Percentiles rank a stretch among this genome's conserved stretches.
Conservation (phyloP, 352 stramenopile genomes). For the Phytophthora quininea region DNA sequence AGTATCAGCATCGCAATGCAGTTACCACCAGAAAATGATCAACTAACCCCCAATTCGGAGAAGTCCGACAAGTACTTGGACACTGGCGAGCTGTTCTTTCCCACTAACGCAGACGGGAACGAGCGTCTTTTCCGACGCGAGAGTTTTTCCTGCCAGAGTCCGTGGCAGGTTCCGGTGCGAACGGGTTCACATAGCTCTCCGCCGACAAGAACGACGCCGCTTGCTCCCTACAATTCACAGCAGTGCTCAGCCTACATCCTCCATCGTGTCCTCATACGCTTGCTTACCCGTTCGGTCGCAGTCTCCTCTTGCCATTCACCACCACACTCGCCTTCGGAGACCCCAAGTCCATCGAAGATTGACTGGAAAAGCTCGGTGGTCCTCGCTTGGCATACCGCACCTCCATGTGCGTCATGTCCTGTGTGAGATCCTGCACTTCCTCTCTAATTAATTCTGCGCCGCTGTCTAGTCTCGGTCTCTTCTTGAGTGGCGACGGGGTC, state of each 20-base stretch:
- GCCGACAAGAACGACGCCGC: constrained; percentile 28
- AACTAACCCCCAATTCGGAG: constrained; percentile 67
- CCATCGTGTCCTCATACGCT: not conserved
- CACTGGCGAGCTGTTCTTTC: constrained; percentile 40
- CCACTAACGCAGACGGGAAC: constrained; percentile 56
- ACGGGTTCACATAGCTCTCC: constrained; percentile 75
- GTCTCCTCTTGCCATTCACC: constrained; percentile 33
- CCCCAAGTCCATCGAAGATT: constrained; percentile 45
- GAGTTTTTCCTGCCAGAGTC: constrained; percentile 66
- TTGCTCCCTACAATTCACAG: constrained; percentile 29
- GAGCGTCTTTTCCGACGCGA: constrained; percentile 70
- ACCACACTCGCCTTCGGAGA: constrained; percentile 41
- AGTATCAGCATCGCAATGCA: not conserved
- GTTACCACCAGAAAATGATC: not conserved
- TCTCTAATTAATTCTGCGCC: constrained; percentile 49
- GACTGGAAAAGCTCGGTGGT: constrained; percentile 56
- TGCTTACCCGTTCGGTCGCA: constrained; percentile 34
- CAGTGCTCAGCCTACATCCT: constrained; percentile 6
- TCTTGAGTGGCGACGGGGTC: constrained; percentile 84
- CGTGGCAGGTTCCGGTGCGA: constrained; percentile 57
- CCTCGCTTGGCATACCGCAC: constrained; percentile 42
- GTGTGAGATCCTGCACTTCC: constrained; percentile 71
- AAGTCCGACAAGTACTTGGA: constrained; percentile 86
- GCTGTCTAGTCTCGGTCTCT: constrained; percentile 55
- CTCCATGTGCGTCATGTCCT: constrained; percentile 84